A percentile compares a stretch with the other conserved stretches of the same genome.
These are phyloP conservation scores for Rhodotorula kratochvilovae DNA, from an alignment of 768 basidiomycete species.

Conservation along the genomic window DNA sequence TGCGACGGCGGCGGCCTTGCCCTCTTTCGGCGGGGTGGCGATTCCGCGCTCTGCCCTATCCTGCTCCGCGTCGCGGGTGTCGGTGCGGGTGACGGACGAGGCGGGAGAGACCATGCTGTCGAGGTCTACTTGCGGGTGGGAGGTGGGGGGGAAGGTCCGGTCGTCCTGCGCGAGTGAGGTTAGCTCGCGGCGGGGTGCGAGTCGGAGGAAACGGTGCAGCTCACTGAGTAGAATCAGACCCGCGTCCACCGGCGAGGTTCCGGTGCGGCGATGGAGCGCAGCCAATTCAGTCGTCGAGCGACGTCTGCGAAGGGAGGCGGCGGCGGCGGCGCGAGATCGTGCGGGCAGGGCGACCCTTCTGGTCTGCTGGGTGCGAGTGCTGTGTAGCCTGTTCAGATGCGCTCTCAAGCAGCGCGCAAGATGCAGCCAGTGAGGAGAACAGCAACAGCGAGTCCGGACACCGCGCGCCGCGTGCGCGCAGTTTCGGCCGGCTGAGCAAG, in stretches of 20 bases:
- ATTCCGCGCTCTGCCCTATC: background rate
- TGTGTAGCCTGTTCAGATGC: background rate
- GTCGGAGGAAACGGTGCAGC: background rate
- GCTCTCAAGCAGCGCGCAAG: background rate
- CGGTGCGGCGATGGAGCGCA: background rate
- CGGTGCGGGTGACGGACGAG: constrained; percentile 20
- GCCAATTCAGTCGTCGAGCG: background rate
- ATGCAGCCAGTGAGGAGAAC: background rate
- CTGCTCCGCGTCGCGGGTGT: constrained; percentile 3
- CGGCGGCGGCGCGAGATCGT: too few relatives aligned
- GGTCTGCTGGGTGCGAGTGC: too few relatives aligned
- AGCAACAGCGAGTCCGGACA: background rate
- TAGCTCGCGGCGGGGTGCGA: background rate
- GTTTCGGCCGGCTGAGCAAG: too few relatives aligned
- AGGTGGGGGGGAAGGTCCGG: background rate
- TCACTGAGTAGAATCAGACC: background rate
- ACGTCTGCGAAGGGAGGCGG: too few relatives aligned
- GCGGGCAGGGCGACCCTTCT: too few relatives aligned
- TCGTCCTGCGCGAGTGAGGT: background rate
- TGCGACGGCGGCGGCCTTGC: background rate
- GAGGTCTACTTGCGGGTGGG: background rate
- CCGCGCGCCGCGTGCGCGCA: too few relatives aligned
- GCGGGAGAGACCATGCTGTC: background rate
- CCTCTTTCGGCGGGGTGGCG: background rate
- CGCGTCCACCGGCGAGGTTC: background rate